Base-by-base conservation (phyloP, 164 flowering plant species). In the Tetrastigma voinierianum region DNA sequence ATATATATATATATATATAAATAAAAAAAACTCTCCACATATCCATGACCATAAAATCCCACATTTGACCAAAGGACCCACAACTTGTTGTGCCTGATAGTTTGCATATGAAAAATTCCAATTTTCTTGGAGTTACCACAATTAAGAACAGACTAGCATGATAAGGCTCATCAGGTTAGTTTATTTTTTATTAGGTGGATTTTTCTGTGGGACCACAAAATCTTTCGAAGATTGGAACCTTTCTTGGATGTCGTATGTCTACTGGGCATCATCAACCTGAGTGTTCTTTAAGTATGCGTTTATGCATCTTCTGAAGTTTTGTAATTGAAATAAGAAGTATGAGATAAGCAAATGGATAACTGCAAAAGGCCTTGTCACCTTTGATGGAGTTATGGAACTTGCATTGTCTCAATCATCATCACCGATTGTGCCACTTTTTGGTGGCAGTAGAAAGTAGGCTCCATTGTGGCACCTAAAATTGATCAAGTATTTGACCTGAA, bases 381-480 rank as follows among this genome's bases (percentile, higher is more conserved):
- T 49, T 32, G 40, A 32, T 32, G 40, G 40, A 25, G 40, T 32
- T 7, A 32, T 32, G 6, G 40, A 32, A 32, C 40, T 3, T 32
- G 40, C 40, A 32, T 7, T 51, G 43, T 46, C 51, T 45, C 44
- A 20, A 23, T 52, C 23, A 52, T 17, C 12, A 17, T 7, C 40
- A 32, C 23, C 18, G 56, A 52, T n/a, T 16, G 20, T 8, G 56
- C 12, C 21, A 19, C 61, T 66, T 60, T 52, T 25, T 51, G 55
- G 70, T 19, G 18, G 51, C 21, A 16, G 59, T 43, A 7, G 61
- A 52, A 19, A 52, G 52, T 59, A 43, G 52, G 18, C 59, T 59
- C 51, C 52, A 52, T 65, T 13, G 46, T 32, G 40, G 40, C 40
- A 18, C 56, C 20, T 52, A 11, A 17, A 19, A 20, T 52, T 52